These are phyloP conservation scores for Aspergillus pseudoterreus DNA, from an alignment of 2,329 filamentous ascomycete species.

Conservation along the genomic window DNA sequence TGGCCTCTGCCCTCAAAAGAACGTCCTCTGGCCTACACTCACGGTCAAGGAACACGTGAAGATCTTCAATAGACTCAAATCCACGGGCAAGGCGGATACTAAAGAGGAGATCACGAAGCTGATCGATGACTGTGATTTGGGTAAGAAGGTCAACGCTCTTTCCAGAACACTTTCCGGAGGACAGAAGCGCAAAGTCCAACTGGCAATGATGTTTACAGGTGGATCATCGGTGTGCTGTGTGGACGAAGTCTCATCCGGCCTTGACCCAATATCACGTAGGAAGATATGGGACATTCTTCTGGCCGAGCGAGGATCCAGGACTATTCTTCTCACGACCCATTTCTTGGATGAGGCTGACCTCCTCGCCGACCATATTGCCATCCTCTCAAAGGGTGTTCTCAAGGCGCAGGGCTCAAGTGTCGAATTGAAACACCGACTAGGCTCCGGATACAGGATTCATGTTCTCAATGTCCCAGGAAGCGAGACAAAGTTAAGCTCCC, in stretches of 20 bases:
- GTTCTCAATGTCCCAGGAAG: slow-evolving; percentile 59
- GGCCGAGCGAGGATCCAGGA: slow-evolving; percentile 74
- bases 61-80: slow-evolving; percentile 81
- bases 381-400: slow-evolving; percentile 78
- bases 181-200: slow-evolving; percentile 86
- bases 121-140: slow-evolving; percentile 69
- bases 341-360: slow-evolving; percentile 92
- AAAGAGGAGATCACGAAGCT: slow-evolving; percentile 60
- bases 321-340: slow-evolving; percentile 85
- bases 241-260: slow-evolving; percentile 83
- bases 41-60: slow-evolving; percentile 80
- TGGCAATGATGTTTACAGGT: slow-evolving; percentile 93
- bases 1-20: slow-evolving; percentile 87
- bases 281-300: slow-evolving; percentile 95
- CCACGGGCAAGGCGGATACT: slow-evolving; percentile 53
- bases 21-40: slow-evolving; percentile 86
- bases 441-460: slow-evolving; percentile 80
- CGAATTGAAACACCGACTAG: slow-evolving; percentile 75
- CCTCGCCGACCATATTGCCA: slow-evolving; percentile 81
- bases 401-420: slow-evolving; percentile 81
- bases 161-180: slow-evolving; percentile 81
- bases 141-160: slow-evolving; percentile 66
- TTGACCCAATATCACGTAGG: slow-evolving; percentile 79
- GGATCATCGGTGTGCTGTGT: slow-evolving; percentile 84
- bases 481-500: slow-evolving; percentile 39